These are phyloP conservation scores for Xylariaceae sp. DNA, from an alignment of 2,329 filamentous ascomycete genomes.

Conservation along the genomic window DNA sequence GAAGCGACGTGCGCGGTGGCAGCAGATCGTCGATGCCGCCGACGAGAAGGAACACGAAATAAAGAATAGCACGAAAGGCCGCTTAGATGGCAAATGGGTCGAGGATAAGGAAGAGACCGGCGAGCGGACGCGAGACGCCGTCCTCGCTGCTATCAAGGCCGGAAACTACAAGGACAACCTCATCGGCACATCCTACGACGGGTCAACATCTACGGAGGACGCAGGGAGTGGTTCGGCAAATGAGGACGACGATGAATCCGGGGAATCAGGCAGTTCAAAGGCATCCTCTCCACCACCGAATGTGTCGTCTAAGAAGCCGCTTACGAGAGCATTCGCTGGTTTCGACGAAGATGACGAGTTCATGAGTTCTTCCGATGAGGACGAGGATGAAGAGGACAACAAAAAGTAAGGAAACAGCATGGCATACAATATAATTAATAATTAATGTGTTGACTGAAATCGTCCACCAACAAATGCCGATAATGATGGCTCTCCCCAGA, in stretches of 20 bases:
- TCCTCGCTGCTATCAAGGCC: slow-evolving; percentile 69
- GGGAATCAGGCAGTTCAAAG: slow-evolving; percentile 46
- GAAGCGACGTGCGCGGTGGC: slow-evolving; percentile 79
- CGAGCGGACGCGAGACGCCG: slow-evolving; percentile 79
- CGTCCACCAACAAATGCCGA: too few species aligned
- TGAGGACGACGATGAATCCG: slow-evolving; percentile 41
- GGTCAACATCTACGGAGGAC: slow-evolving; percentile 46
- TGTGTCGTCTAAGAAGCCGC: slow-evolving; percentile 41
- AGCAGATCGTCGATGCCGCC: slow-evolving; percentile 82
- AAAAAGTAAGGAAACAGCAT: slow-evolving; percentile 19
- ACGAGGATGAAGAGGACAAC: slow-evolving; percentile 38
- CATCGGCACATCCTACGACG: slow-evolving; percentile 52
- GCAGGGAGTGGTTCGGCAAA: slow-evolving; percentile 39
- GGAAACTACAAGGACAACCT: slow-evolving; percentile 65
- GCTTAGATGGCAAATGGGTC: slow-evolving; percentile 89
- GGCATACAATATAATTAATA: neutral
- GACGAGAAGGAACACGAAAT: slow-evolving; percentile 85
- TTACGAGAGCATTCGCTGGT: slow-evolving; percentile 63
- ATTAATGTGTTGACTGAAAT: too few species aligned
- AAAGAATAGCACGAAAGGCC: slow-evolving; percentile 68
- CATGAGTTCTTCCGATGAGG: slow-evolving; percentile 69
- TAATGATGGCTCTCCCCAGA: too few species aligned
- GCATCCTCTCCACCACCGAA: slow-evolving; percentile 54
- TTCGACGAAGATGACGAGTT: slow-evolving; percentile 82
- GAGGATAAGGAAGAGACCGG: slow-evolving; percentile 91